Evolutionary conservation across 331 rosid species (phyloP).

Genomic region (Phaseolus coccineus): DNA sequence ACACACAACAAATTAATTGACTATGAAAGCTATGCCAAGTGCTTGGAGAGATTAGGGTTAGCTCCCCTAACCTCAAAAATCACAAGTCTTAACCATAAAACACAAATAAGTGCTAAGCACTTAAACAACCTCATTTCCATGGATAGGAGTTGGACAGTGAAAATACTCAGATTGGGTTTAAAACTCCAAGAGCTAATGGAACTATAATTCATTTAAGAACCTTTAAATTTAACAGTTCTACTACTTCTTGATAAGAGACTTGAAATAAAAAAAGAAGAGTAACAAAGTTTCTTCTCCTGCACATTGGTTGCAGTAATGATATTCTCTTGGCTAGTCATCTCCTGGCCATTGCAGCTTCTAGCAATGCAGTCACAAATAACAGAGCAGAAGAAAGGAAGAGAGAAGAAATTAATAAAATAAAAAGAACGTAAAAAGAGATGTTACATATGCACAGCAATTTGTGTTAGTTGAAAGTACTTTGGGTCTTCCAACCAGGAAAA

Average conservation of each 20-base stretch:
- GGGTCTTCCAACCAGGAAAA: too few relatives aligned
- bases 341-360: neutral
- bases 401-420: too few relatives aligned
- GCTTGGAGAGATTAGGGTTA: too few relatives aligned
- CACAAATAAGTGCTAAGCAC: too few relatives aligned
- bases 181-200: neutral
- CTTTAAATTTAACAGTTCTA: neutral
- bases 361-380: neutral
- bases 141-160: too few relatives aligned
- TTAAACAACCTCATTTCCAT: too few relatives aligned
- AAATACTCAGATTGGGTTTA: too few relatives aligned
- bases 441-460: neutral
- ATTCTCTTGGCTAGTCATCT: neutral
- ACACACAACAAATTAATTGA: too few relatives aligned
- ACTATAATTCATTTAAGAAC: neutral
- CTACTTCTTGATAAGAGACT: neutral
- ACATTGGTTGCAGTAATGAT: neutral
- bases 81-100: too few relatives aligned
- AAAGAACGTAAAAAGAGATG: neutral
- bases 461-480: neutral
- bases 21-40: too few relatives aligned
- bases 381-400: neutral
- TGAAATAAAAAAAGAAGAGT: neutral
- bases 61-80: too few relatives aligned
- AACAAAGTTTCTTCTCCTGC: neutral